These are phyloP conservation scores for Primulina huaijiensis DNA, from an alignment of 257 asterid genomes.

Conservation along the genomic window DNA sequence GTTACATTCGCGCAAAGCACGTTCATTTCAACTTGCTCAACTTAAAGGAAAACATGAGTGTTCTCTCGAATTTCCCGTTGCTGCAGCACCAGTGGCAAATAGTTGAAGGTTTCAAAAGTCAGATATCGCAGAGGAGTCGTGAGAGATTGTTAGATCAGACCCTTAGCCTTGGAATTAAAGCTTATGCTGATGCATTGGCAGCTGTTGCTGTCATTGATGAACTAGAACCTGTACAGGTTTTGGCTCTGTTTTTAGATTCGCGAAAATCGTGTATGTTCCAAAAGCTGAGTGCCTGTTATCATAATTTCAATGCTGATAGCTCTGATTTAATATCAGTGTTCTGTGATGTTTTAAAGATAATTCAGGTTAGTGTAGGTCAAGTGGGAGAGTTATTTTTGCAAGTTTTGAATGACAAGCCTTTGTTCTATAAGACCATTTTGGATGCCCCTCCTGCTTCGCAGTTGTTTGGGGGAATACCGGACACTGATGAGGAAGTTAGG, in stretches of 20 bases:
- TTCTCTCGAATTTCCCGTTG: slow-evolving; percentile 76
- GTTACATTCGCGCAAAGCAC: slow-evolving; percentile 85
- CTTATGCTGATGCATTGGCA: slow-evolving; percentile 94
- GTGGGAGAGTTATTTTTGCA: slow-evolving; percentile 93
- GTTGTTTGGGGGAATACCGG: slow-evolving; percentile 95
- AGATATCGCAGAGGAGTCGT: slow-evolving; percentile 86
- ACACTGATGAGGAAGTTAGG: slow-evolving; percentile 89
- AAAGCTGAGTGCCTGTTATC: slow-evolving; percentile 67
- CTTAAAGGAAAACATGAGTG: slow-evolving; percentile 46
- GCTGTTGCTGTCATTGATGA: slow-evolving; percentile 86
- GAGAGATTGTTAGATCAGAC: slow-evolving; percentile 83
- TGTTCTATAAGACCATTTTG: slow-evolving; percentile 78
- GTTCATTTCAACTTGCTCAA: slow-evolving; percentile 63
- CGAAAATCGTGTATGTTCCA: slow-evolving; percentile 73
- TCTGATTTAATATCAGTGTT: slow-evolving; percentile 75
- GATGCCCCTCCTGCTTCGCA: slow-evolving; percentile 97
- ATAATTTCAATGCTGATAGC: slow-evolving; percentile 55
- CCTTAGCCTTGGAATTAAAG: slow-evolving; percentile 54
- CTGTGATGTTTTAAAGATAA: slow-evolving; percentile 77
- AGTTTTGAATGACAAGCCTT: slow-evolving; percentile 86
- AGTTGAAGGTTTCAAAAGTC: slow-evolving; percentile 88
- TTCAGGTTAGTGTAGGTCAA: slow-evolving; percentile 88
- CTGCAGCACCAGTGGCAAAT: slow-evolving; percentile 98
- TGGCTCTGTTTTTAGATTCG: slow-evolving; percentile 73
- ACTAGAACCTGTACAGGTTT: slow-evolving; percentile 75